Evolutionary conservation across 306 rosid species (phyloP).

Genomic region (Cucurbita moschata): DNA sequence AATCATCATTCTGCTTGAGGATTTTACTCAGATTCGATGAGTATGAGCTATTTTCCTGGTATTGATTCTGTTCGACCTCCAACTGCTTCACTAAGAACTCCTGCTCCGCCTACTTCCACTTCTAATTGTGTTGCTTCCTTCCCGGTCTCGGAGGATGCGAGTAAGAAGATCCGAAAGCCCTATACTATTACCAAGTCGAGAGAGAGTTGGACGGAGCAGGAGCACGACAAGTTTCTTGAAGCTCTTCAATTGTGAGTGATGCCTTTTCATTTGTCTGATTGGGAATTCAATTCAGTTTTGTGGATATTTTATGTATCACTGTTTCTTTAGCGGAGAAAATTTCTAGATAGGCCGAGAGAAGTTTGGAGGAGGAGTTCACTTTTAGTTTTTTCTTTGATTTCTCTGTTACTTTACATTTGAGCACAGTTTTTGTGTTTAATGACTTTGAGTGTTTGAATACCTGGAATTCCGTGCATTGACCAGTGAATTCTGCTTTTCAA

Average conservation of each 20-base stretch:
- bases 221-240: constrained; percentile 94
- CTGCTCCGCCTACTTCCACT: constrained; percentile 3
- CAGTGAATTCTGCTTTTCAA: background rate
- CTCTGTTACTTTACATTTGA: background rate
- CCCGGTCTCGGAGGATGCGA: constrained; percentile 29
- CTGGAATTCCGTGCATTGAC: background rate
- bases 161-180: constrained; percentile 78
- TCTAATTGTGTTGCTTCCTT: background rate
- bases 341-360: background rate
- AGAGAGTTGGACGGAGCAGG: constrained; percentile 96
- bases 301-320: too few species aligned
- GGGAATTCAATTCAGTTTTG: background rate
- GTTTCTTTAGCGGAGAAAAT: background rate
- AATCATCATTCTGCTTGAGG: constrained; percentile 50
- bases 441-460: background rate
- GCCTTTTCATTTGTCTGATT: background rate
- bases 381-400: background rate
- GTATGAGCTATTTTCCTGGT: constrained; percentile 32
- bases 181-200: constrained; percentile 87
- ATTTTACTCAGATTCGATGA: constrained; percentile 46
- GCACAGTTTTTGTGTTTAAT: background rate
- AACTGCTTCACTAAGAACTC: background rate
- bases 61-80: constrained; percentile 27
- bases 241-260: constrained; percentile 70
- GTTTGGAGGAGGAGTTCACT: background rate